These are phyloP conservation scores for Zygnema circumcarinatum DNA, from an alignment of 139 green algal species.

Conservation along the genomic window DNA sequence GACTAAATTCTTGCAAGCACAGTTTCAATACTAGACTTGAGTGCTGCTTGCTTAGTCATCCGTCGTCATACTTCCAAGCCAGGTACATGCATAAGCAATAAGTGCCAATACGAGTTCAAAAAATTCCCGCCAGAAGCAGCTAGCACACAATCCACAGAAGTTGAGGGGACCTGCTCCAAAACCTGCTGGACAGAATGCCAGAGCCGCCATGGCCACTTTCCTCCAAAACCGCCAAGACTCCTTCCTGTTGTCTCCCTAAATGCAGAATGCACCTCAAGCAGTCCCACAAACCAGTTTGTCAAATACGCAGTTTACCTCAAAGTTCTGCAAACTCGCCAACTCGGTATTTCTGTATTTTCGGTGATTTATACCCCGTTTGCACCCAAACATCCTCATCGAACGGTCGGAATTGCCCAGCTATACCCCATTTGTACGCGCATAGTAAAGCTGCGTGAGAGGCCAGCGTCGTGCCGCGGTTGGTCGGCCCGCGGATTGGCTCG, in stretches of 20 bases:
- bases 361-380: not conserved
- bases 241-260: not conserved
- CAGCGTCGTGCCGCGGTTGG: not conserved
- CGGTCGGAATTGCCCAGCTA: not conserved
- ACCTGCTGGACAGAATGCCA: not conserved
- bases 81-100: too few relatives aligned
- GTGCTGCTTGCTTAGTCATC: too few relatives aligned
- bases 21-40: not conserved
- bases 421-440: too few relatives aligned
- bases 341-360: not conserved
- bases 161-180: not conserved
- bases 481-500: not conserved
- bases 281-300: too few relatives aligned
- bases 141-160: not conserved
- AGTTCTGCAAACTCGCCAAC: not conserved
- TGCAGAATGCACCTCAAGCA: too few relatives aligned
- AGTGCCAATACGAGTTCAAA: too few relatives aligned
- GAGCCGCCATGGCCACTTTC: not conserved
- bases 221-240: not conserved
- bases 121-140: too few relatives aligned
- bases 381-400: not conserved
- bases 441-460: not conserved
- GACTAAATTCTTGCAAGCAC: not conserved
- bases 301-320: too few relatives aligned
- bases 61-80: too few relatives aligned